Base-by-base conservation (phyloP, 768 basidiomycete genomes). In the Saitozyma sp. region DNA sequence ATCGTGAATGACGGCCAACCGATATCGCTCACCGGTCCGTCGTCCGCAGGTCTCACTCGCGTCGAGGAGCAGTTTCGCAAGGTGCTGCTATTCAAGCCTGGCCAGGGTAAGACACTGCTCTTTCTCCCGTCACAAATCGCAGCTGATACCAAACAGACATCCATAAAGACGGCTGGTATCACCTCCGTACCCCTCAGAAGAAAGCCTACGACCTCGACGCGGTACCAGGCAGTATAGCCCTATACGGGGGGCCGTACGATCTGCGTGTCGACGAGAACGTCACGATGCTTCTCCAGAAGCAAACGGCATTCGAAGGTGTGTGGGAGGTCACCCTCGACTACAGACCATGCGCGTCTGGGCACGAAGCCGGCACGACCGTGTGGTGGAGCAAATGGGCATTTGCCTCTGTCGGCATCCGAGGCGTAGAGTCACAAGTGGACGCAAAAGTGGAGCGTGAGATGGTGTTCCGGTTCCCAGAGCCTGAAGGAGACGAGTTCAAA, bases 171-270 rank as follows among this genome's bases (percentile, higher is more conserved):
- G 64, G 67, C 3, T 71, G 69, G 69, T 71, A 71, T 42, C 50
- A 53, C 39, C 41, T 71, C 11, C 56, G 69, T 13, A 68, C 67
- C 2, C 69, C 69, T 2, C 54, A 57, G 38, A 61, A 56, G 16
- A 42, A 51, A 40, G 51, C 43, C 19, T 49, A 68, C 60, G 38
- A 50, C 8, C 52, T 68, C 54, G 41, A 37, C 29, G 19, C 38
- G 0, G 20, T 52, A n/a, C 62, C 68, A 3, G 66, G 66, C 1
- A 49, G 49, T 20, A n/a, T 71, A 11, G 61, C 54, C 1, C 64
- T 71, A 39, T 58, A 51, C 17, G 66, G 64, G 17, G 54, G 54
- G 13, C 59, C 62, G 1, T 67, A 66, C 58, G 41, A 7, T 53
- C 17, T 70, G 3, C 39, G 39, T 6, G 50, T 50, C 40, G 65